These are phyloP conservation scores for Parietaria judaica DNA, from an alignment of 306 rosid genomes.

Conservation along the genomic window DNA sequence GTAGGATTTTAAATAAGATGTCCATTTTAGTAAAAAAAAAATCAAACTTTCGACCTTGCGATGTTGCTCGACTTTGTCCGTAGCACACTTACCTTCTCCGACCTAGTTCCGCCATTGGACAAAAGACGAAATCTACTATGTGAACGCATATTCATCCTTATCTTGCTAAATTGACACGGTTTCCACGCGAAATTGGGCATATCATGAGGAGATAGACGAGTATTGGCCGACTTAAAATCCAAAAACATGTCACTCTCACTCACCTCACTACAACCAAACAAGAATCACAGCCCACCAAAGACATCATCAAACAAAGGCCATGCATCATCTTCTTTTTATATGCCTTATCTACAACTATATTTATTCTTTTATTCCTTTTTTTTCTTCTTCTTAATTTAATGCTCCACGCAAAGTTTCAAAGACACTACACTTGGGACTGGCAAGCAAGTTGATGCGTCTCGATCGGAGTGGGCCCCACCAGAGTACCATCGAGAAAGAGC, in stretches of 20 bases:
- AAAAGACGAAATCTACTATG: too few species aligned
- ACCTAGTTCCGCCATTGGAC: too few species aligned
- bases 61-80: too few species aligned
- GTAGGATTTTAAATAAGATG: too few species aligned
- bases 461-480: too few species aligned
- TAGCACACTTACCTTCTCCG: too few species aligned
- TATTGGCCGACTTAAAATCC: slow-evolving; percentile 9
- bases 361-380: neutral
- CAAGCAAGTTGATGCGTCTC: too few species aligned
- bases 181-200: neutral
- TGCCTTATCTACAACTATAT: neutral
- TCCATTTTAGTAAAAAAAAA: too few species aligned
- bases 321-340: neutral
- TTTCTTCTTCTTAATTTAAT: neutral
- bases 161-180: neutral
- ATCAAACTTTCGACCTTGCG: too few species aligned
- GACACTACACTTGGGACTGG: neutral
- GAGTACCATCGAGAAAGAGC: too few species aligned
- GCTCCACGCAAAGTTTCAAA: neutral
- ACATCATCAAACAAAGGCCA: neutral
- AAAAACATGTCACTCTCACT: slow-evolving; percentile 1
- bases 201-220: neutral
- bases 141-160: too few species aligned
- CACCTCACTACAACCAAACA: neutral
- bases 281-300: neutral